Percentiles rank a stretch among this genome's conserved stretches.
Evolutionary conservation across 192 early-diverging fungal genomes (phyloP).

Genomic region (Borealophlyctis nickersoniae): DNA sequence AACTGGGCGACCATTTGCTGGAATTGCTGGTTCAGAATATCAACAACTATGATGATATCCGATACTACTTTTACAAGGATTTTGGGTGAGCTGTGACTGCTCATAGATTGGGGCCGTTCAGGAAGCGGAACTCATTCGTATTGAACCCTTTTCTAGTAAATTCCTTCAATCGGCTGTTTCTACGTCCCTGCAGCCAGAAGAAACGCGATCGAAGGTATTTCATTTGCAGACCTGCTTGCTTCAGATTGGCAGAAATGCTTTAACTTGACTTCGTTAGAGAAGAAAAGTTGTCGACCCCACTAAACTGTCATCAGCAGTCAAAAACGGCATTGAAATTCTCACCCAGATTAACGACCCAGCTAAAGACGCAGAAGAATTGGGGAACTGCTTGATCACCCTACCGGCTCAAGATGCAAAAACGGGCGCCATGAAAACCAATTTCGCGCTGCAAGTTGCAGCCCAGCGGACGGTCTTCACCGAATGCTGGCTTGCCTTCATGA

Average conservation of each 20-base stretch:
- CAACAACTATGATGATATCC: constrained; percentile 80
- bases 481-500: constrained; percentile 75
- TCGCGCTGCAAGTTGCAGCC: constrained; percentile 23
- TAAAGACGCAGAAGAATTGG: constrained; percentile 6
- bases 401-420: constrained; percentile 4
- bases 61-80: constrained; percentile 78
- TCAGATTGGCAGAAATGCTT: too few species aligned
- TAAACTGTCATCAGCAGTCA: constrained; percentile 17
- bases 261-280: too few species aligned
- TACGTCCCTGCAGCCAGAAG: constrained; percentile 8
- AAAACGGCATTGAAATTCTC: constrained; percentile 7
- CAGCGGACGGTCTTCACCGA: constrained; percentile 74
- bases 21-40: constrained; percentile 67
- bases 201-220: too few species aligned
- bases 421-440: constrained; percentile 2
- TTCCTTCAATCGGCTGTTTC: not conserved
- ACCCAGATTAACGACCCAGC: constrained; percentile 16
- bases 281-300: not conserved
- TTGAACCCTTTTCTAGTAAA: not conserved
- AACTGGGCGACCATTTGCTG: constrained; percentile 38
- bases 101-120: not conserved
- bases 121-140: not conserved
- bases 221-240: too few species aligned
- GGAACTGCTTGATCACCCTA: constrained; percentile 1
- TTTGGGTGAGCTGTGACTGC: constrained; percentile 36